Conservation (phyloP, 1,139 yeast genomes). For the Candida glucosophila region DNA sequence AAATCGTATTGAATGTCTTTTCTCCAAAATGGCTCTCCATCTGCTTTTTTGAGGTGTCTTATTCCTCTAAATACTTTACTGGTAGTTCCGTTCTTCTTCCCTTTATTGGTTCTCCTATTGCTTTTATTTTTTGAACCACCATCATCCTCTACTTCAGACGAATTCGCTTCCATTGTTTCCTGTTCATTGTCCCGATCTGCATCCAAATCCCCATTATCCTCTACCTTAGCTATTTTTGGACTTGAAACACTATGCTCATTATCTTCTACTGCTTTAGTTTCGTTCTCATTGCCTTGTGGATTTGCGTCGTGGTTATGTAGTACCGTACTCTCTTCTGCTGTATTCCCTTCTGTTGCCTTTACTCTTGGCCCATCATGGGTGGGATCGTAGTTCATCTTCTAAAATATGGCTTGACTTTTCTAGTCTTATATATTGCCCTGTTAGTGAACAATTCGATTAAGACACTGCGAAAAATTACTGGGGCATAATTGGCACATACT, state of each 20-base stretch:
- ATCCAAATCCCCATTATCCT: slow-evolving; percentile 4
- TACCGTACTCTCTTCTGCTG: too few relatives aligned
- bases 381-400: slow-evolving; percentile 24
- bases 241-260: neutral
- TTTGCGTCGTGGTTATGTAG: too few relatives aligned
- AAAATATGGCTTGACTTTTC: neutral
- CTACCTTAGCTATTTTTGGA: slow-evolving; percentile 1
- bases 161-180: slow-evolving; percentile 3
- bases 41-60: slow-evolving; percentile 70
- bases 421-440: neutral
- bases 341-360: too few relatives aligned
- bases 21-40: slow-evolving; percentile 90
- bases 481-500: too few relatives aligned
- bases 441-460: too few relatives aligned
- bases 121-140: slow-evolving; percentile 3
- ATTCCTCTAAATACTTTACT: slow-evolving; percentile 12
- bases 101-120: slow-evolving; percentile 2
- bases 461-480: neutral
- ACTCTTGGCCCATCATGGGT: too few relatives aligned
- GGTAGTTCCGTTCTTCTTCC: slow-evolving; percentile 6
- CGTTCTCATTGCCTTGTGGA: too few relatives aligned
- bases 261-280: too few relatives aligned
- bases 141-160: slow-evolving; percentile 4
- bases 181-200: slow-evolving; percentile 10
- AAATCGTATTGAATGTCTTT: slow-evolving; percentile 83